A percentile compares a stretch with the other conserved stretches of the same genome.
These are phyloP conservation scores for Cutaneotrichosporon cutaneum DNA, from an alignment of 1,284 basidiomycete species.

Conservation along the genomic window DNA sequence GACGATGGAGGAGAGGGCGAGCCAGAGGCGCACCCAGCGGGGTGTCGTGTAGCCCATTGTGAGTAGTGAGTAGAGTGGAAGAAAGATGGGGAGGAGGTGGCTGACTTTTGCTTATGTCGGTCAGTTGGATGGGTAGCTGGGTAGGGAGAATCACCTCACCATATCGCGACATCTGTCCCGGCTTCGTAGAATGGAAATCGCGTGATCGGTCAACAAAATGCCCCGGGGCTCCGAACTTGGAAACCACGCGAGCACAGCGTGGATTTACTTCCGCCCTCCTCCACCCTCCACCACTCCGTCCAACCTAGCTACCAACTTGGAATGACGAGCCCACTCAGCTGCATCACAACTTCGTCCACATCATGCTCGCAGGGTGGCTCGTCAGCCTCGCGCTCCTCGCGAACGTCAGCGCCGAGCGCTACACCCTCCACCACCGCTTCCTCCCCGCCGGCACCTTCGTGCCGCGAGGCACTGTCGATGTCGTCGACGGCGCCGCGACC, in stretches of 20 bases:
- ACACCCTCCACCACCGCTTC: conserved; percentile 27
- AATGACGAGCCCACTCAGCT: too few relatives aligned
- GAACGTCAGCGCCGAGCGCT: conserved; percentile 14
- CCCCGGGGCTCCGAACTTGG: not conserved
- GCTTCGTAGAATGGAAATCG: not conserved
- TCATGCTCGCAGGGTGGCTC: conserved; percentile 18
- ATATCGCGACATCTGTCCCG: conserved; percentile 5
- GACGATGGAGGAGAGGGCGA: conserved; percentile 61
- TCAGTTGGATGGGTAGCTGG: not conserved
- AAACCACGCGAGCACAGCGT: not conserved
- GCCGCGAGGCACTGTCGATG: conserved; percentile 18
- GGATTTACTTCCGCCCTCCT: not conserved
- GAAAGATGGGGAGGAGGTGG: not conserved
- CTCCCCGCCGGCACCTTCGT: conserved; percentile 10
- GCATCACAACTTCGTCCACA: too few relatives aligned
- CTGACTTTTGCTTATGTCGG: not conserved
- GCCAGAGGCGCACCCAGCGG: conserved; percentile 69
- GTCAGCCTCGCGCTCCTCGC: conserved; percentile 14
- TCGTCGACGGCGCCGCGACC: conserved; percentile 8
- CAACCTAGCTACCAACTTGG: not conserved
- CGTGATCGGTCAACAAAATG: conserved; percentile 6
- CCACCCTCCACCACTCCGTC: not conserved
- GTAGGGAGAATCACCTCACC: not conserved
- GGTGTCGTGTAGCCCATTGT: conserved; percentile 36
- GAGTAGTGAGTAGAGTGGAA: not conserved